phyloP scores from a whole-genome alignment of 2,329 filamentous ascomycete species.

The Penicillium sp. region DNA sequence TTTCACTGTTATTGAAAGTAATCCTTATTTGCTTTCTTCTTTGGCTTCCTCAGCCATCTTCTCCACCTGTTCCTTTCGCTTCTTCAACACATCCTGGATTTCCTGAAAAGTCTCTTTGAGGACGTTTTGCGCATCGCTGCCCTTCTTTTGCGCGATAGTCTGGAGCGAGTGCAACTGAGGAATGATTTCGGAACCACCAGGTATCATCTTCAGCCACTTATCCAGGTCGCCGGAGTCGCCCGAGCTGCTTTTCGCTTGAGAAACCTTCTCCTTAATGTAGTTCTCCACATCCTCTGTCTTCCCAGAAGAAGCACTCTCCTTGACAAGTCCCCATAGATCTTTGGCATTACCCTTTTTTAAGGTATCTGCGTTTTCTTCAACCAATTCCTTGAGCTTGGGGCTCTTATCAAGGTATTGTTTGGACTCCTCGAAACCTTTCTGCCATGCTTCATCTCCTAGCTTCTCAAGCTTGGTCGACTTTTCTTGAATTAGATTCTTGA shows the following conservation, averaged over 20 bases:
- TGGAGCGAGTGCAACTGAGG: background rate
- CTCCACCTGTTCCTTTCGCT: background rate
- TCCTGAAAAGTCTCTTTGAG: background rate
- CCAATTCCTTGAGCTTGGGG: background rate
- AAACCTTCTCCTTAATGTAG: background rate
- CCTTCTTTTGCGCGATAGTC: background rate
- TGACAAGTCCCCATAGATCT: background rate
- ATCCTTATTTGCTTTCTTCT: background rate
- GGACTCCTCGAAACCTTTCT: background rate
- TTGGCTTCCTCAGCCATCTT: background rate
- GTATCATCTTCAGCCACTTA: background rate
- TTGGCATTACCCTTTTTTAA: background rate
- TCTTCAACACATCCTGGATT: background rate
- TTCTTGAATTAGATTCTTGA: constrained; percentile 65
- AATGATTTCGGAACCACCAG: background rate
- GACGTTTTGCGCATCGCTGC: background rate
- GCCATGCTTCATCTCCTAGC: constrained; percentile 69
- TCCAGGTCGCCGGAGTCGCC: background rate
- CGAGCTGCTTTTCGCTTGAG: background rate
- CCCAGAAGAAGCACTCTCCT: background rate
- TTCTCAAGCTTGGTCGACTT: constrained; percentile 67
- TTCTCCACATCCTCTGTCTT: background rate
- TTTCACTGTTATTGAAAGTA: background rate
- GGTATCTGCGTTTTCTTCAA: background rate
- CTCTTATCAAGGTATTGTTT: background rate